Evolutionary conservation across 495 filamentous ascomycete genomes (phyloP), one percentile per base, ranked within the genome.

Genomic region (Daldinia caldariorum): DNA sequence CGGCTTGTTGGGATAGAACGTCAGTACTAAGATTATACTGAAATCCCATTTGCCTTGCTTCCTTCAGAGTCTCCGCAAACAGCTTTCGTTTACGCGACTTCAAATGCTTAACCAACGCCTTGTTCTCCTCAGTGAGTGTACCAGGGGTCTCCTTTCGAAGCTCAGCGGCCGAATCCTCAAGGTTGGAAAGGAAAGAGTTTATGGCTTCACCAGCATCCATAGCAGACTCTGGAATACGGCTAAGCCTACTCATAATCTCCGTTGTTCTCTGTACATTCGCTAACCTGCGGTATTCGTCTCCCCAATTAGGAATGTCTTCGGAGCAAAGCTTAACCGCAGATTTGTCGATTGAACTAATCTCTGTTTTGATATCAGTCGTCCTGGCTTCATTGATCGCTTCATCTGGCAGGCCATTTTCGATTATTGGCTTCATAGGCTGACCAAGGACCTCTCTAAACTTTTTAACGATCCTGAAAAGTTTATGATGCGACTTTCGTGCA

Each of bases 1-100:
- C 89, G 35, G 84, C 82, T 79, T 99, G 96, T 43, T 87, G 86
- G 35, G 85, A 84, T 8, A 97, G 83, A 49, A 88, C 76, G 67
- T 89, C 87, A 32, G 83, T 86, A 64, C 90, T 87, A 20, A 94
- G 82, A 75, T 93, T 97, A 13, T 88, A 87, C 70, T 90, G 90
- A 62, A 98, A 87, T 18, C 96, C 96, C 93, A 98, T 97, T 26
- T 90, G 86, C 22, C 92, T 88, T 2, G 97, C 79, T 6, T 85
- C 86, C 73, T 91, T 92, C 61, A 99, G 80, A 0, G 91, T 92
- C 69, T 98, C 94, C 0, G 92, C 89, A 68, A 94, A 95, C 13
- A 97, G 87, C 70, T 91, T 93, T n/a, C 92, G 89, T 79, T 99
- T 99, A 60, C 91, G 85, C 0, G 88, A 87, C 80, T 97, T 97